phyloP scores from a whole-genome alignment of 2,329 filamentous ascomycete genomes.

The Pseudohalonectria lignicola region DNA sequence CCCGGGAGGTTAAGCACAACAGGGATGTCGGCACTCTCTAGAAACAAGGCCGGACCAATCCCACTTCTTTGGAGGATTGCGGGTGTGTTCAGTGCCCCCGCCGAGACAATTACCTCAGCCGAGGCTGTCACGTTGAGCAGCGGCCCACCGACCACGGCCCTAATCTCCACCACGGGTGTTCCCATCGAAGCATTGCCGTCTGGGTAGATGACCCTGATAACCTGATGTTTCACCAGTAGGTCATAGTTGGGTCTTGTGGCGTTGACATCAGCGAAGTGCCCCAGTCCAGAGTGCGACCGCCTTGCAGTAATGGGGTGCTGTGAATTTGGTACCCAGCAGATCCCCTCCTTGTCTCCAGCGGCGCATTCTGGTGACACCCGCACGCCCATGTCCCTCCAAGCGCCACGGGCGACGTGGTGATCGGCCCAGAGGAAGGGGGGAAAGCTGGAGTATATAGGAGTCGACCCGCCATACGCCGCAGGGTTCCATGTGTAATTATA shows the following conservation, averaged over 20 bases:
- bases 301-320: conserved; percentile 2
- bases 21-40: conserved; percentile 6
- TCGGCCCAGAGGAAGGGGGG: conserved; percentile 4
- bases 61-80: conserved; percentile 48
- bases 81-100: conserved; percentile 43
- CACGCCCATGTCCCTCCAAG: neutral
- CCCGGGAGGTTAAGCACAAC: conserved; percentile 3
- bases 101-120: conserved; percentile 44
- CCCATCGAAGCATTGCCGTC: neutral
- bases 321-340: conserved; percentile 3
- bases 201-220: conserved; percentile 1
- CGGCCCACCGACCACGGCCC: neutral
- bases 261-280: conserved; percentile 1
- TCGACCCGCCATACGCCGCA: conserved; percentile 3
- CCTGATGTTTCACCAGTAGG: conserved; percentile 2
- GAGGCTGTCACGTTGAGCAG: conserved; percentile 4
- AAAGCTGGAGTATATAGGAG: conserved; percentile 4
- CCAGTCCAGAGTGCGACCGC: conserved; percentile 3
- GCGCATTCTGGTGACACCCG: neutral
- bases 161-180: neutral
- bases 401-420: neutral
- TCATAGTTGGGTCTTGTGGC: conserved; percentile 1
- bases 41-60: conserved; percentile 27
- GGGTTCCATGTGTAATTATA: conserved; percentile 4
- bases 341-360: conserved; percentile 1